Base-by-base conservation (phyloP, 805 yeast species). In the Ogataea paraovalis region DNA sequence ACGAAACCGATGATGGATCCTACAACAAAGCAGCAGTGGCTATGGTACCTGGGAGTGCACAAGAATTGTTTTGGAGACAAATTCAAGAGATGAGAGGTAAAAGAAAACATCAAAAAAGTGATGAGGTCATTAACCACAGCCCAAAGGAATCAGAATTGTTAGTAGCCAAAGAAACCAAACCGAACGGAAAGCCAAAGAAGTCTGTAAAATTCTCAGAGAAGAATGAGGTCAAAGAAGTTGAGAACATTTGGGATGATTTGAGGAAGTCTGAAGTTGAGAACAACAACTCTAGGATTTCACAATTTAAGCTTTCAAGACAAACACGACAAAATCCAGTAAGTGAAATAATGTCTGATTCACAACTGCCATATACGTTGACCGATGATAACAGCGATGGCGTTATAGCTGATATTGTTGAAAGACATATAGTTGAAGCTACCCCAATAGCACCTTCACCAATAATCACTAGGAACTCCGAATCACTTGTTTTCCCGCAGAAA, bases 171-270 rank as follows among this genome's bases (percentile, higher is more conserved):
- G 32, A 27, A 34, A 20, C 6, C 19, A 16, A 37, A 25, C 6
- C 12, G 22, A n/a, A 4, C 22, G 39, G 19, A 49, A 44, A 21
- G 2, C 25, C 43, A 70, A 70, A 33, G 25, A 42, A 79, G 54
- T 64, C 76, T 2, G 88, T 84, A 9, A 62, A 73, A 16, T 84
- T 83, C 65, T 71, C 82, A 0, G 70, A 71, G 1, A 66, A 66
- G 2, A 68, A 81, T 28, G 78, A 81, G 40, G 75, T 85, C 10
- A 82, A 81, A 51, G 81, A 80, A 47, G 72, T 84, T 42, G 85
- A 79, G 42, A 77, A 80, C 52, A 69, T 80, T 2, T 79, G 83
- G 58, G 73, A 72, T 27, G 72, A 72, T 33, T 56, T 79, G 50
- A 49, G 60, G 42, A 52, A 73, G 62, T 50, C 64, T 0, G 60